A percentile compares a stretch with the other conserved stretches of the same genome.
Conservation (phyloP, 2,329 filamentous ascomycete species). For the Bipolaris bicolor region DNA sequence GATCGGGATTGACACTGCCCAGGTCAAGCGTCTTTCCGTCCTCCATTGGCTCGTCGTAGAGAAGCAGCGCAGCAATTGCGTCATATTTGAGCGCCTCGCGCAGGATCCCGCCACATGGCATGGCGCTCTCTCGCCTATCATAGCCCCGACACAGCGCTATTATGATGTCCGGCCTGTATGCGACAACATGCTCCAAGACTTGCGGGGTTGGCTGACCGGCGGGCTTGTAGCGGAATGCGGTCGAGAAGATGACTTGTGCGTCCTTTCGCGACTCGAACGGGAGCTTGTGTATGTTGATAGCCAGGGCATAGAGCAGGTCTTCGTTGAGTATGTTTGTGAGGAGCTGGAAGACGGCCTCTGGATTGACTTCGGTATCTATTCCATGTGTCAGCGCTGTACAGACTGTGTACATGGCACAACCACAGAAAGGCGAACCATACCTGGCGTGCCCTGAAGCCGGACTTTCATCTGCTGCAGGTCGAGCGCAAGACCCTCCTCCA, state of each 20-base stretch:
- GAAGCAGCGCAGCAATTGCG: constrained; percentile 84
- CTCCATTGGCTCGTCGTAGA: constrained; percentile 84
- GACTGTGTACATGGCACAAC: not conserved
- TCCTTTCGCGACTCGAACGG: constrained; percentile 97
- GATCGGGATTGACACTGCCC: constrained; percentile 75
- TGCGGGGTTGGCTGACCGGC: constrained; percentile 75
- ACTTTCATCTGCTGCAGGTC: constrained; percentile 90
- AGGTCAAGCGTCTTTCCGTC: constrained; percentile 78
- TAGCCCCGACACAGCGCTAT: constrained; percentile 89
- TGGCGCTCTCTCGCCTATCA: constrained; percentile 87
- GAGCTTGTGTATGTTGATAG: constrained; percentile 79
- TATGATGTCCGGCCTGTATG: constrained; percentile 83
- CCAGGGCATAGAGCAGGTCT: constrained; percentile 84
- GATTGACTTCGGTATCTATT: constrained; percentile 81
- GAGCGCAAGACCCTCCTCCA: constrained; percentile 83
- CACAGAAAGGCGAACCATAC: constrained; percentile 54
- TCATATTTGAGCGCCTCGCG: constrained; percentile 91
- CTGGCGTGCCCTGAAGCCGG: constrained; percentile 89
- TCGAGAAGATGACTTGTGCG: constrained; percentile 93
- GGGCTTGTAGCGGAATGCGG: constrained; percentile 88
- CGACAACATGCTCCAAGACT: constrained; percentile 86
- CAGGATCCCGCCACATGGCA: constrained; percentile 86
- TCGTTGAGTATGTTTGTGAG: constrained; percentile 86
- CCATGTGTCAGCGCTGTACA: constrained; percentile 21
- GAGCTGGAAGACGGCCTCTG: constrained; percentile 86